Conservation (phyloP, 2,329 filamentous ascomycete species). For the Emergomyces pasteurianus region DNA sequence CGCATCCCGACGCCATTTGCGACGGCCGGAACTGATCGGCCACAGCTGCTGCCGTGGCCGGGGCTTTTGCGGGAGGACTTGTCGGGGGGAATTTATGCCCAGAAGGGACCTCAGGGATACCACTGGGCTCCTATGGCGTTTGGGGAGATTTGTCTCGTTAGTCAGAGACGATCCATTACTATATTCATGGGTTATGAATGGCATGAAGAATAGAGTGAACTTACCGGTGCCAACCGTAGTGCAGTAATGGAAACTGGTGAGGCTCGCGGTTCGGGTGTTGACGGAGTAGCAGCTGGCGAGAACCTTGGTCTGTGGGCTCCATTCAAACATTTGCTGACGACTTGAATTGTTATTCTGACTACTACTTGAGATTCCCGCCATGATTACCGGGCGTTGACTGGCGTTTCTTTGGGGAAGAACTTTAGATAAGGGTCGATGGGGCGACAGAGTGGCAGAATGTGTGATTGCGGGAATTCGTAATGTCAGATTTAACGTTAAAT, state of each 20-base stretch:
- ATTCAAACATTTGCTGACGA: conserved; percentile 49
- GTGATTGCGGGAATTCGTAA: not conserved
- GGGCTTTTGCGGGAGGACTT: conserved; percentile 79
- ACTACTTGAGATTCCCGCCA: conserved; percentile 35
- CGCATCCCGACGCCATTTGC: conserved; percentile 27
- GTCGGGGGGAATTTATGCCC: conserved; percentile 71
- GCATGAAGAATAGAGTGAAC: conserved; percentile 16
- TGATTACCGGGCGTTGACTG: not conserved
- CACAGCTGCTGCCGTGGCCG: conserved; percentile 41
- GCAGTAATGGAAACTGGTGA: conserved; percentile 88
- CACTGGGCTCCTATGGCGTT: conserved; percentile 59
- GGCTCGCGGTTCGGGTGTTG: conserved; percentile 52
- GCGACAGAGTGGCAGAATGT: too few species aligned
- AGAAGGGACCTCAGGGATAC: conserved; percentile 90
- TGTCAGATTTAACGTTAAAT: not conserved
- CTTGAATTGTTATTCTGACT: conserved; percentile 56
- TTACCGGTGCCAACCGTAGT: conserved; percentile 75
- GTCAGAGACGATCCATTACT: not conserved
- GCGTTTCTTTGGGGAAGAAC: not conserved
- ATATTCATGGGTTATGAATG: too few species aligned
- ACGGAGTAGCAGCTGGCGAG: conserved; percentile 88
- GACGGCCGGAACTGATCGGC: not conserved
- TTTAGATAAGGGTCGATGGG: not conserved
- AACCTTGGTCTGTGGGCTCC: conserved; percentile 51
- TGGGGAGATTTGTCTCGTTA: not conserved